Percentiles rank a stretch among this genome's conserved stretches.
phyloP scores from a whole-genome alignment of 208 protist genomes.

The Borovskyia barvae region DNA sequence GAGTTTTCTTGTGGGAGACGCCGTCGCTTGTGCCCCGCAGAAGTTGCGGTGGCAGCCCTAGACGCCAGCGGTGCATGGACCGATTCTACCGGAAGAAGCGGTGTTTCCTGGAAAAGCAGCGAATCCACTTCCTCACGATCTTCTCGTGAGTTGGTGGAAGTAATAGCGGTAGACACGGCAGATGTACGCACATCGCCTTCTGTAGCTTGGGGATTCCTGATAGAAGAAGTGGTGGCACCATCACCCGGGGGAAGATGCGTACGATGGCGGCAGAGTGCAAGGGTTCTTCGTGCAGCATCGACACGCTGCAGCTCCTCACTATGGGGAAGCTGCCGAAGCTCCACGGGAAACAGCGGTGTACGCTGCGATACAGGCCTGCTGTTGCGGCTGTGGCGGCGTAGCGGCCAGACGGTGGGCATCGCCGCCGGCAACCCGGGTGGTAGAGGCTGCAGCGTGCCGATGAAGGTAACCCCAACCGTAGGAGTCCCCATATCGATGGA shows the following conservation, averaged over 20 bases:
- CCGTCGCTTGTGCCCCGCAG: slow-evolving; percentile 9
- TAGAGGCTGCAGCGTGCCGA: slow-evolving; percentile 29
- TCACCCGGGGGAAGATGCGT: too few species aligned
- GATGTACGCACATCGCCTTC: too few species aligned
- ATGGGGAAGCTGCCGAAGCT: slow-evolving; percentile 3
- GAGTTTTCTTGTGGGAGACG: too few species aligned
- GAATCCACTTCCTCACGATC: not conserved
- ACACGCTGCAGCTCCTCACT: slow-evolving; percentile 14
- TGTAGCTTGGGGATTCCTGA: too few species aligned
- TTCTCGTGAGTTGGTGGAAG: not conserved
- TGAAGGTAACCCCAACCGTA: slow-evolving; percentile 1
- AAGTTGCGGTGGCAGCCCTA: not conserved
- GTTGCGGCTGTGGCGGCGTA: not conserved
- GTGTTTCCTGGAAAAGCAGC: slow-evolving; percentile 18
- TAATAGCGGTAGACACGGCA: too few species aligned
- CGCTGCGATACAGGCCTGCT: not conserved
- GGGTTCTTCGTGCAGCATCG: slow-evolving; percentile 3
- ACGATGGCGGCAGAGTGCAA: slow-evolving; percentile 8
- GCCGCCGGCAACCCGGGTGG: slow-evolving; percentile 16
- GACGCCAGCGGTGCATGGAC: too few species aligned
- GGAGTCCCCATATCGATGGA: slow-evolving; percentile 4
- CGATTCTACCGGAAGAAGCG: not conserved
- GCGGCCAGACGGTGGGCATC: not conserved
- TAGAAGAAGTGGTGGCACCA: too few species aligned
- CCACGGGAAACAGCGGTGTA: not conserved